Conservation (phyloP, 2,329 filamentous ascomycete species). For the Chalaropsis ovoidea region DNA sequence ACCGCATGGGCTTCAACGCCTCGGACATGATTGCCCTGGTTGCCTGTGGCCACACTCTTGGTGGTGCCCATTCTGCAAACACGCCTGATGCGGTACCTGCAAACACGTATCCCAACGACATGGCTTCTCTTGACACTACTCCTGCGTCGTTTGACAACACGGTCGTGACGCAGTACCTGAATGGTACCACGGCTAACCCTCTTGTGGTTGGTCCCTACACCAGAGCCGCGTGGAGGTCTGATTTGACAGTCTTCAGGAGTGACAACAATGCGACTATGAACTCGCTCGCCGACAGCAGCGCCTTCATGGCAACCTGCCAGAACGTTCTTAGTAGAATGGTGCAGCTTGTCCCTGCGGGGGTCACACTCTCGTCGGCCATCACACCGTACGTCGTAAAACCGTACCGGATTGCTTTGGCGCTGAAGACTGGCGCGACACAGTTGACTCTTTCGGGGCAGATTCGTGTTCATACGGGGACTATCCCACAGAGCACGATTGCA, state of each 20-base stretch:
- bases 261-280: slow-evolving; percentile 48
- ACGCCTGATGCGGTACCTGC: slow-evolving; percentile 44
- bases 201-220: slow-evolving; percentile 45
- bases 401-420: slow-evolving; percentile 45
- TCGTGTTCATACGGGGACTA: slow-evolving; percentile 45
- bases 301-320: slow-evolving; percentile 42
- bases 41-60: slow-evolving; percentile 52
- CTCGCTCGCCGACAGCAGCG: slow-evolving; percentile 37
- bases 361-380: slow-evolving; percentile 44
- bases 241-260: slow-evolving; percentile 46
- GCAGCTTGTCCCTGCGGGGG: slow-evolving; percentile 45
- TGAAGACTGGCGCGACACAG: slow-evolving; percentile 40
- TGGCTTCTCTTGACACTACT: slow-evolving; percentile 40
- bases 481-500: slow-evolving; percentile 36
- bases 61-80: slow-evolving; percentile 46
- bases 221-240: slow-evolving; percentile 40
- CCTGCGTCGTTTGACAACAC: slow-evolving; percentile 45
- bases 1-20: slow-evolving; percentile 46
- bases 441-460: slow-evolving; percentile 47
- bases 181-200: slow-evolving; percentile 44
- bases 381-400: slow-evolving; percentile 51
- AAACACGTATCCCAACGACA: slow-evolving; percentile 37
- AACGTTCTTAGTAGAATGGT: slow-evolving; percentile 50
- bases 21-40: slow-evolving; percentile 51
- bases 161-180: slow-evolving; percentile 48